These are phyloP conservation scores for Coniella lustricola DNA, from an alignment of 2,329 filamentous ascomycete species.

Conservation along the genomic window DNA sequence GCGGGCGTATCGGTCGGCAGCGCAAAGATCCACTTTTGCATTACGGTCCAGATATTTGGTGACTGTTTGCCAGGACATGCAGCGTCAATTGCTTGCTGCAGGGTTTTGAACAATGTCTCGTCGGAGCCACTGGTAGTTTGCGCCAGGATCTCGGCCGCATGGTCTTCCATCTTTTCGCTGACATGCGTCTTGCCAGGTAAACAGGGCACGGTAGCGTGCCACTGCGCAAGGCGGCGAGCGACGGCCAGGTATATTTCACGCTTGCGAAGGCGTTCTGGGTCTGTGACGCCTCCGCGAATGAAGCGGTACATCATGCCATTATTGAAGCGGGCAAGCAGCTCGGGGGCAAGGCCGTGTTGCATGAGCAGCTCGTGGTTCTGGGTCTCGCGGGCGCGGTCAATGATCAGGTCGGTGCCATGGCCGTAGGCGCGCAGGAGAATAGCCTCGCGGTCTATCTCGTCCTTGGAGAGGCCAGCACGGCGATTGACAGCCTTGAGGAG, in stretches of 20 bases:
- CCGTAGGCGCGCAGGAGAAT: slow-evolving; percentile 90
- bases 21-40: slow-evolving; percentile 91
- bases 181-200: slow-evolving; percentile 35
- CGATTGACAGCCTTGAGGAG: slow-evolving; percentile 71
- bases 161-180: slow-evolving; percentile 25
- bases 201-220: slow-evolving; percentile 72
- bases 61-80: slow-evolving; percentile 60
- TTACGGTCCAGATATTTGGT: slow-evolving; percentile 90
- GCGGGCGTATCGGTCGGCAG: slow-evolving; percentile 66
- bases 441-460: slow-evolving; percentile 75
- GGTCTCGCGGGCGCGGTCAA: slow-evolving; percentile 82
- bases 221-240: slow-evolving; percentile 78
- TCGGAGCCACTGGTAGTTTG: slow-evolving; percentile 22
- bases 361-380: slow-evolving; percentile 82
- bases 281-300: slow-evolving; percentile 73
- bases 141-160: slow-evolving; percentile 13
- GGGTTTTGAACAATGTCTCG: slow-evolving; percentile 27
- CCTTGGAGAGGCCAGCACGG: slow-evolving; percentile 58
- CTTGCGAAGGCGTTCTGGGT: slow-evolving; percentile 70
- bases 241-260: slow-evolving; percentile 75
- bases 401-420: slow-evolving; percentile 86
- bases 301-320: slow-evolving; percentile 96
- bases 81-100: slow-evolving; percentile 38
- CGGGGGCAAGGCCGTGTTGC: slow-evolving; percentile 73
- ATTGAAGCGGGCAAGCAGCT: slow-evolving; percentile 82